Conservation (phyloP, 2,329 filamentous ascomycete genomes). For the Meredithiella fracta region DNA sequence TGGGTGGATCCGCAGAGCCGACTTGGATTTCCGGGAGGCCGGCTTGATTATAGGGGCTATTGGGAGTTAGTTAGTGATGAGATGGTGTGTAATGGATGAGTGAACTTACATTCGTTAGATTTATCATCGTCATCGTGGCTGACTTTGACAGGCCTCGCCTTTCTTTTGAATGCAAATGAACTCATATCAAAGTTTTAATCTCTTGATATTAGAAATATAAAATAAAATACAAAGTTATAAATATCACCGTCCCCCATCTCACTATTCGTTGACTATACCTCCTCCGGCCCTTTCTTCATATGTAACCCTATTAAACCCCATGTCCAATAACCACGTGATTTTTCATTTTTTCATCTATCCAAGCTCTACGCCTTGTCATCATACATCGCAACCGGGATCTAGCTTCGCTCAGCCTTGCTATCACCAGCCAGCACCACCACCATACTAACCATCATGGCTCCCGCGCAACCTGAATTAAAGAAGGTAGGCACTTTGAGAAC, state of each 20-base stretch:
- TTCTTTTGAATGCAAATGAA: constrained; percentile 41
- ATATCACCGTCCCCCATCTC: background rate
- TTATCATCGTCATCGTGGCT: constrained; percentile 41
- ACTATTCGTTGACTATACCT: too few species aligned
- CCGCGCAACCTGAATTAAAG: constrained; percentile 96
- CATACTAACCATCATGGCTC: constrained; percentile 55
- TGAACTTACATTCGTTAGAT: constrained; percentile 1
- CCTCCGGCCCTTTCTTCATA: too few species aligned
- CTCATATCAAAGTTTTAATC: constrained; percentile 33
- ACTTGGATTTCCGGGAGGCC: constrained; percentile 30
- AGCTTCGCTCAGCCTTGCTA: constrained; percentile 8
- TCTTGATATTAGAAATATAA: background rate
- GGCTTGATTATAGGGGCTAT: constrained; percentile 23
- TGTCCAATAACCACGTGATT: constrained; percentile 37
- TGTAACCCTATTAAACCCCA: too few species aligned
- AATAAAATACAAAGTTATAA: background rate
- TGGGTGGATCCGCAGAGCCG: constrained; percentile 39
- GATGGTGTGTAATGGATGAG: constrained; percentile 1
- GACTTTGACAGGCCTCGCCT: constrained; percentile 61
- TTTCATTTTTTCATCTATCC: background rate
- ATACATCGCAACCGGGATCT: background rate
- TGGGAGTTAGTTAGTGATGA: constrained; percentile 7
- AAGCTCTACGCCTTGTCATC: background rate
- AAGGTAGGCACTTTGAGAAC: constrained; percentile 45
- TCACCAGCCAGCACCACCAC: background rate